Conservation (phyloP, 1,284 basidiomycete species). For the Apiotrichum sp. region DNA sequence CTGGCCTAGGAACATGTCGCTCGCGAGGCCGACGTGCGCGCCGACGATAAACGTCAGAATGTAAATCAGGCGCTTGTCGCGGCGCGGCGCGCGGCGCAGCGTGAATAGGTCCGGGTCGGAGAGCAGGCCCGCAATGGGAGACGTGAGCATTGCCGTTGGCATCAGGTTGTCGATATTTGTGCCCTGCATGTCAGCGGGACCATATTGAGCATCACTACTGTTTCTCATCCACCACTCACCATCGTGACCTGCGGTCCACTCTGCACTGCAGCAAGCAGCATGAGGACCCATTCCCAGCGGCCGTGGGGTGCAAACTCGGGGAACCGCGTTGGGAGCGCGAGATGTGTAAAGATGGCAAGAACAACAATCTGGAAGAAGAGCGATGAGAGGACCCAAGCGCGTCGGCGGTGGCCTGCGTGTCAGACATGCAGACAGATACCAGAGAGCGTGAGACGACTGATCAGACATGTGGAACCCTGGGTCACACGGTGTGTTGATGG, state of each 20-base stretch:
- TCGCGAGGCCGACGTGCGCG: slow-evolving; percentile 16
- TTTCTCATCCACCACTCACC: slow-evolving; percentile 12
- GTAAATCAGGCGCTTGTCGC: slow-evolving; percentile 25
- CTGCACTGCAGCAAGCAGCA: slow-evolving; percentile 19
- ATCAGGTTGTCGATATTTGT: slow-evolving; percentile 22
- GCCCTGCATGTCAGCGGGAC: slow-evolving; percentile 12
- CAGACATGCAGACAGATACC: not conserved
- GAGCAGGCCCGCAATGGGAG: slow-evolving; percentile 23
- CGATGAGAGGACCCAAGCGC: slow-evolving; percentile 17
- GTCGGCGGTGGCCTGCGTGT: slow-evolving; percentile 15
- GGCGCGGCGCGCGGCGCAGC: slow-evolving; percentile 1
- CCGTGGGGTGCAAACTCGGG: slow-evolving; percentile 1
- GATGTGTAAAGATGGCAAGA: slow-evolving; percentile 10
- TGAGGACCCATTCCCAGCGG: slow-evolving; percentile 15
- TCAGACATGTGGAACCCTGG: too few relatives aligned
- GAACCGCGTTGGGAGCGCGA: slow-evolving; percentile 5
- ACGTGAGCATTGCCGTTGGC: slow-evolving; percentile 30
- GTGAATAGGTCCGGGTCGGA: slow-evolving; percentile 25
- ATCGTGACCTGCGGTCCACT: slow-evolving; percentile 26
- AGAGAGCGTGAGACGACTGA: too few relatives aligned
- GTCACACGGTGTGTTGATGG: too few relatives aligned
- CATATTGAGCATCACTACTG: too few relatives aligned
- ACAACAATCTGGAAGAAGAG: slow-evolving; percentile 13
- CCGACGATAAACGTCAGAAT: slow-evolving; percentile 24
- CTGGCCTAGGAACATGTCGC: slow-evolving; percentile 5